phyloP scores from a whole-genome alignment of 2,329 filamentous ascomycete species.

The Neofusicoccum cordaticola region DNA sequence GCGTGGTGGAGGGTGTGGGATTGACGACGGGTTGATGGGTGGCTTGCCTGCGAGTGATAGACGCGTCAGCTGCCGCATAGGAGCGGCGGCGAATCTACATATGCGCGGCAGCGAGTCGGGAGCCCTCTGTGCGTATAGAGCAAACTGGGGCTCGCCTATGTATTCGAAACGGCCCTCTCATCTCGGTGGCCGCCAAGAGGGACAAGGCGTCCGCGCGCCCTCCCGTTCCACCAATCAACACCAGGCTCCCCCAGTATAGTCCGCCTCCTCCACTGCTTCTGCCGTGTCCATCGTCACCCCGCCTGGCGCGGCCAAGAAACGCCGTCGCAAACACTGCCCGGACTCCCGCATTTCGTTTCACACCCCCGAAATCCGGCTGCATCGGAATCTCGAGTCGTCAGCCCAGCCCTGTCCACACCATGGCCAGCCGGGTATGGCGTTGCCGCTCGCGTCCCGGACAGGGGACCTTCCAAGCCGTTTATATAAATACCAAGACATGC shows the following conservation, averaged over 20 bases:
- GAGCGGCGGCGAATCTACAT: neutral
- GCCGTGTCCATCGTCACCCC: neutral
- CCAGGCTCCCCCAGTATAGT: neutral
- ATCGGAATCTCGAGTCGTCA: neutral
- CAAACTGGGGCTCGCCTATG: constrained; percentile 1
- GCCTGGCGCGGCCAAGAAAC: neutral
- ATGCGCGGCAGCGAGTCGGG: neutral
- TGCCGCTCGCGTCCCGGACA: neutral
- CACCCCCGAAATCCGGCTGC: neutral
- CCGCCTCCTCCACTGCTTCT: neutral
- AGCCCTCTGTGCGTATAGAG: neutral
- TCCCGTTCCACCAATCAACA: constrained; percentile 5
- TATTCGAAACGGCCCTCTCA: constrained; percentile 14
- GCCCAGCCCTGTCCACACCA: neutral
- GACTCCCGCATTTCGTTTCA: neutral
- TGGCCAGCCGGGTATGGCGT: neutral
- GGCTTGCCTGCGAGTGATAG: neutral
- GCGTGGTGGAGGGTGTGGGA: neutral
- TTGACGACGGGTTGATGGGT: neutral
- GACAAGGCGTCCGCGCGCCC: neutral
- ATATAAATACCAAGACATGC: constrained; percentile 3
- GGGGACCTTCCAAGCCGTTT: neutral
- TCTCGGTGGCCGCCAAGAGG: neutral
- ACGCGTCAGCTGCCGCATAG: constrained; percentile 12
- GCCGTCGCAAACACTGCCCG: neutral